These are phyloP conservation scores for Chiua virens DNA, from an alignment of 768 basidiomycete genomes.

Conservation along the genomic window DNA sequence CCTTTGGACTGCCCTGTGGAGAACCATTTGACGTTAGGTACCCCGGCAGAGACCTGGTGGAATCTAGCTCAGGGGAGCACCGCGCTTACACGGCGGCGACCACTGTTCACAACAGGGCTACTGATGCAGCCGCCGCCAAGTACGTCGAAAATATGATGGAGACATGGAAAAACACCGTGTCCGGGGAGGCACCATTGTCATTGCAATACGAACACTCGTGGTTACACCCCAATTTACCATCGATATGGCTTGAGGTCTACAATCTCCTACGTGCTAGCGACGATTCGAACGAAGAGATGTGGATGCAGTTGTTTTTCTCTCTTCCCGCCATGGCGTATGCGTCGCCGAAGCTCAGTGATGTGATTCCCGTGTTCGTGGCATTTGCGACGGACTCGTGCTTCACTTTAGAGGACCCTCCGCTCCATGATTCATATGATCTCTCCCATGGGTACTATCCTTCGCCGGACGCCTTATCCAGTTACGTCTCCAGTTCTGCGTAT, in stretches of 20 bases:
- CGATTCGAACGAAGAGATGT: neutral
- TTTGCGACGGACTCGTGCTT: slow-evolving; percentile 20
- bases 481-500: neutral
- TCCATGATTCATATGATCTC: slow-evolving; percentile 3
- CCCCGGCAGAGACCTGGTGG: slow-evolving; percentile 7
- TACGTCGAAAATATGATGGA: neutral
- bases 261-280: slow-evolving; percentile 15
- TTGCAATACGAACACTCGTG: slow-evolving; percentile 19
- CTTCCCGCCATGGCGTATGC: slow-evolving; percentile 32
- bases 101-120: slow-evolving; percentile 2
- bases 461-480: neutral
- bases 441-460: slow-evolving; percentile 6
- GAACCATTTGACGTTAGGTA: slow-evolving; percentile 4
- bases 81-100: slow-evolving; percentile 7
- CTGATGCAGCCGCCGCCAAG: neutral
- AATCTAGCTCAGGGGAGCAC: neutral
- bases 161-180: neutral
- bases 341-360: slow-evolving; percentile 7
- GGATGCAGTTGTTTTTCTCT: slow-evolving; percentile 24
- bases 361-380: slow-evolving; percentile 31
- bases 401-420: neutral
- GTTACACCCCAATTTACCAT: slow-evolving; percentile 19
- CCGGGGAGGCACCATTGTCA: neutral
- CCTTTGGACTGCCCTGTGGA: neutral
- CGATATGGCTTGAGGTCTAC: slow-evolving; percentile 27